phyloP scores from a whole-genome alignment of 2,329 filamentous ascomycete species.

The Tolypocladium inflatum region DNA sequence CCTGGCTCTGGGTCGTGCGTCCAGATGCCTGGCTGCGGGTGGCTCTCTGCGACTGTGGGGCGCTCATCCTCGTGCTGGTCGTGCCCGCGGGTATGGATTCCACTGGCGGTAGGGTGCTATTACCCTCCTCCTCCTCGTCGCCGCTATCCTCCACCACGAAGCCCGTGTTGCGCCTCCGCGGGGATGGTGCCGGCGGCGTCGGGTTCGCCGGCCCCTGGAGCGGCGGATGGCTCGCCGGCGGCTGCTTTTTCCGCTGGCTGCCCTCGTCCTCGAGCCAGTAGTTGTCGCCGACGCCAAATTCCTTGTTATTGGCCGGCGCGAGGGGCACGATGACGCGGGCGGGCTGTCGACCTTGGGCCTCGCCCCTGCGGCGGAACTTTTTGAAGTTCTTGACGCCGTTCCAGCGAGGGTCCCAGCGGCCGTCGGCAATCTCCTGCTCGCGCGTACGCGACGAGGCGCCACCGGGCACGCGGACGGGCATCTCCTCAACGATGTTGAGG shows the following conservation, averaged over 20 bases:
- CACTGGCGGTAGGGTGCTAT: conserved; percentile 1
- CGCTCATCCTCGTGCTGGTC: conserved; percentile 10
- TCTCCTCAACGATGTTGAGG: conserved; percentile 67
- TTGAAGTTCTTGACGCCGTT: conserved; percentile 97
- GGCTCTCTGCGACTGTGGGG: conserved; percentile 18
- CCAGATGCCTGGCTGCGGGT: conserved; percentile 15
- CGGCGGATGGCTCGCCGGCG: conserved; percentile 12
- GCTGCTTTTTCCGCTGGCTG: conserved; percentile 16
- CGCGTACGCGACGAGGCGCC: conserved; percentile 14
- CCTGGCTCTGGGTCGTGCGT: conserved; percentile 12
- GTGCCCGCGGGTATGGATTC: conserved; percentile 10
- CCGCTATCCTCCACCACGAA: conserved; percentile 27
- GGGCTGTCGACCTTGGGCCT: conserved; percentile 29
- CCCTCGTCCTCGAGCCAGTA: conserved; percentile 59
- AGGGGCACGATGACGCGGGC: conserved; percentile 57
- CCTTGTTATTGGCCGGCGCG: conserved; percentile 61
- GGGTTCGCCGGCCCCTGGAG: background rate
- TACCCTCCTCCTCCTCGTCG: conserved; percentile 18
- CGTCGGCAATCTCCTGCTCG: conserved; percentile 42
- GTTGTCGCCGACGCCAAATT: conserved; percentile 64
- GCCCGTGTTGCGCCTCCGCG: conserved; percentile 11
- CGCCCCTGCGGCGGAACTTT: conserved; percentile 60
- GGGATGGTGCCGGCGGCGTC: conserved; percentile 2
- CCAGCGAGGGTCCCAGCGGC: conserved; percentile 79
- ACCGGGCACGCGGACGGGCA: conserved; percentile 46